Conservation (phyloP, 2,329 filamentous ascomycete genomes). For the Sclerotinia borealis region DNA sequence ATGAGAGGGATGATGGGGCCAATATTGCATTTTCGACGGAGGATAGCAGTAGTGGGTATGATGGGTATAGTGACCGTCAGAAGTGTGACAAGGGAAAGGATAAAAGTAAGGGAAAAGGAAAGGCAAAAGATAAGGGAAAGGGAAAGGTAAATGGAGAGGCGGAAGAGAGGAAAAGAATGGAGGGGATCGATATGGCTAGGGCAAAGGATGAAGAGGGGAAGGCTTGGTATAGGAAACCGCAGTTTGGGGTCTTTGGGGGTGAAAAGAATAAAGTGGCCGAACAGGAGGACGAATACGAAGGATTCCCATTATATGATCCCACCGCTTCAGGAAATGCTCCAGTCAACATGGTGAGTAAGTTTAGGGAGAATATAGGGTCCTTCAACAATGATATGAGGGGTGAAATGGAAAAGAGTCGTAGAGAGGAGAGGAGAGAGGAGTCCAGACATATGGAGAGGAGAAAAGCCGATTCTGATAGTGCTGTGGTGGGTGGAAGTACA, state of each 20-base stretch:
- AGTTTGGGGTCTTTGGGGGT: fast-evolving
- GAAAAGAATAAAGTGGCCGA: neutral
- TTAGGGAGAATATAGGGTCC: neutral
- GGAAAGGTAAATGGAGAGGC: neutral
- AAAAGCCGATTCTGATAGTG: neutral
- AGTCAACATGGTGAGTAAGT: neutral
- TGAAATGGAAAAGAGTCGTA: neutral
- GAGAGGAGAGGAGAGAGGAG: neutral
- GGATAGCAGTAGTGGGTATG: neutral
- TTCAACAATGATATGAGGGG: neutral
- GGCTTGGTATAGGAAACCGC: neutral
- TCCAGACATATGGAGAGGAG: neutral
- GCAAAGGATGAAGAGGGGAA: neutral
- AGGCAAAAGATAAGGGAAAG: neutral
- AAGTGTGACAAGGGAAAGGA: neutral
- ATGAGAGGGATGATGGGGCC: neutral
- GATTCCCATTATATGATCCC: neutral
- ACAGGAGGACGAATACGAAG: neutral
- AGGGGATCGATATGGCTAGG: neutral
- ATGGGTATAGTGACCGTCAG: neutral
- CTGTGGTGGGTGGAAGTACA: neutral
- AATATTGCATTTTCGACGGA: neutral
- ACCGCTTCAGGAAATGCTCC: neutral
- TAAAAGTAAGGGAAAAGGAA: neutral
- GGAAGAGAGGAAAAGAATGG: neutral